Percentiles rank a stretch among this genome's conserved stretches.
Evolutionary conservation across 2,329 filamentous ascomycete species (phyloP).

Genomic region (Sclerotinia nivalis): DNA sequence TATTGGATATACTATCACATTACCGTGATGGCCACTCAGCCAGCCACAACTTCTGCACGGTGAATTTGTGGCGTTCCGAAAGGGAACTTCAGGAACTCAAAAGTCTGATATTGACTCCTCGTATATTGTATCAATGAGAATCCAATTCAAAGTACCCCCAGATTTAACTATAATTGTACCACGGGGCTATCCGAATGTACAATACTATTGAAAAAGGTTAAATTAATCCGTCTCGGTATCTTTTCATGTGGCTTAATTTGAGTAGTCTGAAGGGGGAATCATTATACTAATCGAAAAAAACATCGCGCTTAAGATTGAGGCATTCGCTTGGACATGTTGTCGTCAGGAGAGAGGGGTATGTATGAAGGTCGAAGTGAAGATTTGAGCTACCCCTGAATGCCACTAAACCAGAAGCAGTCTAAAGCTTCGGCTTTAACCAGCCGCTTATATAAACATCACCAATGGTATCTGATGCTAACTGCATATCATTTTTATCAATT

Average conservation of each 20-base stretch:
- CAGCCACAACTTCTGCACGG: neutral
- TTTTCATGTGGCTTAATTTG: neutral
- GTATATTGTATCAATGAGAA: constrained; percentile 3
- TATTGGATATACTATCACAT: neutral
- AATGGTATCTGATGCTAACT: neutral
- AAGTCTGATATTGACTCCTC: neutral
- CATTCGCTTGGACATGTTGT: neutral
- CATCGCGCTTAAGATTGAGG: neutral
- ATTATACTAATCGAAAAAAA: neutral
- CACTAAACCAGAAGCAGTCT: neutral
- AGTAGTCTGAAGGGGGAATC: neutral
- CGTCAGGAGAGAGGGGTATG: neutral
- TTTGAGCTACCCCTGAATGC: neutral
- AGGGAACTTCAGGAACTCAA: neutral
- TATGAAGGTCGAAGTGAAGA: neutral
- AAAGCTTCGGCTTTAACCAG: neutral
- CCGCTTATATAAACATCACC: neutral
- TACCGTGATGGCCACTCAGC: neutral
- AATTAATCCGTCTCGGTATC: too few relatives aligned
- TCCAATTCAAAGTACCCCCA: neutral
- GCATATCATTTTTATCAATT: neutral
- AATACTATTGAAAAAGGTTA: neutral
- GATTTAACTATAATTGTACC: neutral
- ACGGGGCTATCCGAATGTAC: neutral
- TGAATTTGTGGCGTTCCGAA: neutral